Evolutionary conservation across 1,284 basidiomycete species (phyloP).

Genomic region (Irpex sp.): DNA sequence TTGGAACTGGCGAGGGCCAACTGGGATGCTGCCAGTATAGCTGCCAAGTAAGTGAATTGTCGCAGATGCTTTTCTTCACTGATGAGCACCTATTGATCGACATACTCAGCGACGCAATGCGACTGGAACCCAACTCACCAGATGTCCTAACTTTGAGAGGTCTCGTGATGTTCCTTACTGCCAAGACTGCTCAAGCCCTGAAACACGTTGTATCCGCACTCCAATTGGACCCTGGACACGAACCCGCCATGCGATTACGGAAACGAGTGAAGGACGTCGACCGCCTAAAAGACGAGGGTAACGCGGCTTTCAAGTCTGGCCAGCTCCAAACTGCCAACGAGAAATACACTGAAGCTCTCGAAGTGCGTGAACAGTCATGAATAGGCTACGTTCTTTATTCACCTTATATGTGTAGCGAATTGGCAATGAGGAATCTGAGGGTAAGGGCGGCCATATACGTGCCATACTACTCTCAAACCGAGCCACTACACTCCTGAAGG

Average conservation of each 20-base stretch:
- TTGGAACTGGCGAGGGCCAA: constrained; percentile 68
- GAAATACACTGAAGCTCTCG: constrained; percentile 69
- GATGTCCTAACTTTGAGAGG: constrained; percentile 83
- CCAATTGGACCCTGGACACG: constrained; percentile 77
- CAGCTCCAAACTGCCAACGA: constrained; percentile 61
- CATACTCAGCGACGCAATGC: constrained; percentile 65
- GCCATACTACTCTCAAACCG: constrained; percentile 82
- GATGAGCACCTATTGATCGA: background rate
- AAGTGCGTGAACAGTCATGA: constrained; percentile 35
- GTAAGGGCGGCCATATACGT: constrained; percentile 70
- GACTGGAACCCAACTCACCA: constrained; percentile 69
- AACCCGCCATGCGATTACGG: constrained; percentile 65
- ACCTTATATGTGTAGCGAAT: constrained; percentile 40
- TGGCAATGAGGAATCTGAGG: constrained; percentile 62
- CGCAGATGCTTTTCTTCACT: background rate
- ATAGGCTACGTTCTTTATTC: background rate
- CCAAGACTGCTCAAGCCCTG: constrained; percentile 69
- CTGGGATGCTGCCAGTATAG: constrained; percentile 66
- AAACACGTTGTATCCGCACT: constrained; percentile 75
- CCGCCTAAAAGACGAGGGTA: constrained; percentile 82
- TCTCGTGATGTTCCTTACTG: constrained; percentile 73
- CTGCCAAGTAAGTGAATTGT: constrained; percentile 54
- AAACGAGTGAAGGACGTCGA: constrained; percentile 80
- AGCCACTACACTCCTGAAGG: constrained; percentile 79
- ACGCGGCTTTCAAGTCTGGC: constrained; percentile 69